phyloP scores from a whole-genome alignment of 257 asterid genomes.

The Capsicum chinense region DNA sequence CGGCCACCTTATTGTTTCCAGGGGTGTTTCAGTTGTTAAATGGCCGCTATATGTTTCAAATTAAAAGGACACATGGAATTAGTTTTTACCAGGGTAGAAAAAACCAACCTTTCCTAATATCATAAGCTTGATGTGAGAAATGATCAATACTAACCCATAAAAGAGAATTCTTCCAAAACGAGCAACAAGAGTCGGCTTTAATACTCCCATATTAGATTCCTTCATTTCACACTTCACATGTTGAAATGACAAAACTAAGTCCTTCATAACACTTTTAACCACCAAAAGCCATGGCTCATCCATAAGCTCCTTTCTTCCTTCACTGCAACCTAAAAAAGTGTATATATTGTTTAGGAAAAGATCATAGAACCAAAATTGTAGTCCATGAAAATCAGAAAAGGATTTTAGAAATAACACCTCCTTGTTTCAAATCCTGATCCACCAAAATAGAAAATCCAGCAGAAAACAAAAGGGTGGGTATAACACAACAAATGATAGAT shows the following conservation, averaged over 20 bases:
- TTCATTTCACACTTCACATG: constrained; percentile 41
- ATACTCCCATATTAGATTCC: constrained; percentile 34
- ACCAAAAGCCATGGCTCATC: constrained; percentile 45
- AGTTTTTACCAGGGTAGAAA: neutral
- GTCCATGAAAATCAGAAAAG: neutral
- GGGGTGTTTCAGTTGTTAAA: neutral
- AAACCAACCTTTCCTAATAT: neutral
- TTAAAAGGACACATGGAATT: neutral
- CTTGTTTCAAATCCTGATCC: neutral
- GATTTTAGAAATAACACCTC: neutral
- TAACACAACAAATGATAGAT: neutral
- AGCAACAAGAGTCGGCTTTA: constrained; percentile 46
- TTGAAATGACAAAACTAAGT: constrained; percentile 46
- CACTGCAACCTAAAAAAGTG: constrained; percentile 22
- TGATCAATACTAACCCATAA: constrained; percentile 48
- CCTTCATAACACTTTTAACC: constrained; percentile 46
- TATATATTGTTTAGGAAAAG: neutral
- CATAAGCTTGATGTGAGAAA: neutral
- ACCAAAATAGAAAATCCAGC: neutral
- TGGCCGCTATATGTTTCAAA: neutral
- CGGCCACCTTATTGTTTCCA: neutral
- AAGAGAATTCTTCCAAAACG: constrained; percentile 52
- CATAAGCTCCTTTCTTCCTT: constrained; percentile 30
- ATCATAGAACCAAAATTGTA: neutral
- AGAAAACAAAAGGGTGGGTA: neutral